Evolutionary conservation across 345 rosid species (phyloP).

Genomic region (Moricandia arvensis): DNA sequence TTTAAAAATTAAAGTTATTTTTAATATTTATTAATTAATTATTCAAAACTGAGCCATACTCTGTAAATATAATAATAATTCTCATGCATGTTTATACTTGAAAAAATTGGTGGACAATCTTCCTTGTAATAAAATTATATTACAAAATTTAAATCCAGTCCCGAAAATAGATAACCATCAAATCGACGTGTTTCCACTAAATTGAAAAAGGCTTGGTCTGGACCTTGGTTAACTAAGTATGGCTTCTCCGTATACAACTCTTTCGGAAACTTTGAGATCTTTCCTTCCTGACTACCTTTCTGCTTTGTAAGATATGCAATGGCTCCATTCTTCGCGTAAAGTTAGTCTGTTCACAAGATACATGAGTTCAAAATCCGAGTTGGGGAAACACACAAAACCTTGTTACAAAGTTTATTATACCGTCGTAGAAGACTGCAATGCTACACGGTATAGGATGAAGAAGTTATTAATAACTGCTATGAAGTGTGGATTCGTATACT

Average conservation of each 20-base stretch:
- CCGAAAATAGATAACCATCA: not conserved
- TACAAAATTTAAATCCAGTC: not conserved
- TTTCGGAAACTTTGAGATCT: conserved; percentile 38
- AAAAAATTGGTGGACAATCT: too few relatives aligned
- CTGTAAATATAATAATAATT: too few relatives aligned
- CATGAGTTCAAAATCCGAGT: too few relatives aligned
- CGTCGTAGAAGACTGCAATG: conserved; percentile 63
- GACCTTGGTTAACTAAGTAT: conserved; percentile 67
- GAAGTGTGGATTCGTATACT: conserved; percentile 22
- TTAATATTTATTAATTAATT: too few relatives aligned
- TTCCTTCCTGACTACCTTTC: conserved; percentile 5
- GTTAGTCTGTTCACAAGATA: conserved; percentile 47
- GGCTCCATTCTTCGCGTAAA: conserved; percentile 40
- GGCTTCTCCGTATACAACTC: conserved; percentile 73
- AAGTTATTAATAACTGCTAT: too few relatives aligned
- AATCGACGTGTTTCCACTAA: not conserved
- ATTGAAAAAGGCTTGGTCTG: conserved; percentile 52
- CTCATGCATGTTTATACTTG: too few relatives aligned
- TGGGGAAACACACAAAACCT: too few relatives aligned
- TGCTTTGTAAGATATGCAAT: too few relatives aligned
- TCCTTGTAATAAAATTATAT: not conserved
- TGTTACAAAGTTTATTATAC: too few relatives aligned
- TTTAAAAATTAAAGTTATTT: too few relatives aligned
- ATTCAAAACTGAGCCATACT: too few relatives aligned
- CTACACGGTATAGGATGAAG: not conserved